Percentiles rank a stretch among this genome's conserved stretches.
These are phyloP conservation scores for Barnettozyma pratensis DNA, from an alignment of 805 yeast genomes.

Conservation along the genomic window DNA sequence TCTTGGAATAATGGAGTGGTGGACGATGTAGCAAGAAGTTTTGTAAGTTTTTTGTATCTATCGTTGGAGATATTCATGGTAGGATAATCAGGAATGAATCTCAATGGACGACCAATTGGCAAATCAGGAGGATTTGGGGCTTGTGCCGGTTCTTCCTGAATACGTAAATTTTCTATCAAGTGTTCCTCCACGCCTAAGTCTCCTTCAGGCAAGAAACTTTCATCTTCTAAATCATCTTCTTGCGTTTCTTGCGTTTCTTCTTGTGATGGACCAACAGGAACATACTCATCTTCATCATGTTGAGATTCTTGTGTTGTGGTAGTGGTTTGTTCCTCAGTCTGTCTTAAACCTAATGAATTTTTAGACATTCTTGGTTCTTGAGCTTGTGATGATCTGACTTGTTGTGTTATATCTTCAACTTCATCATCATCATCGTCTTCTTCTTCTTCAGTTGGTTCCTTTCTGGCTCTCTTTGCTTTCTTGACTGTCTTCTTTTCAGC, in stretches of 20 bases:
- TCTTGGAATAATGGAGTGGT: conserved; percentile 39
- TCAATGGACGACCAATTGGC: not conserved
- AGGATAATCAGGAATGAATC: conserved; percentile 20
- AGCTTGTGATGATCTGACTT: conserved; percentile 1
- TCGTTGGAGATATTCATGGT: conserved; percentile 37
- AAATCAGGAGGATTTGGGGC: not conserved
- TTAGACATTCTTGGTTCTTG: conserved; percentile 3
- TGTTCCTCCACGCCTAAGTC: not conserved
- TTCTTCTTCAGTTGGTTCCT: conserved; percentile 9
- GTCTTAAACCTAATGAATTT: conserved; percentile 3
- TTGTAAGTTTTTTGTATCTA: conserved; percentile 42
- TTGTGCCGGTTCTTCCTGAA: conserved; percentile 1
- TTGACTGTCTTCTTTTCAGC: conserved; percentile 29
- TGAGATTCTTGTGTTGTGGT: conserved; percentile 8
- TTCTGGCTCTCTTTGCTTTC: conserved; percentile 29
- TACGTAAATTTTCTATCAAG: conserved; percentile 5
- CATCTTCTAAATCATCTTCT: conserved; percentile 10
- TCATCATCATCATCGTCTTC: conserved; percentile 24
- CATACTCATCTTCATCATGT: conserved; percentile 16
- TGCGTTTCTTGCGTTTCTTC: conserved; percentile 7
- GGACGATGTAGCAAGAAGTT: conserved; percentile 42
- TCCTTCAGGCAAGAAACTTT: not conserved
- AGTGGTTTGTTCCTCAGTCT: not conserved
- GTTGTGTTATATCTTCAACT: conserved; percentile 22
- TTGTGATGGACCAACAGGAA: conserved; percentile 6